Percentiles rank a stretch among this genome's conserved stretches.
Conservation (phyloP, 2,329 filamentous ascomycete genomes). For the Sclerotiophoma versabilis region DNA sequence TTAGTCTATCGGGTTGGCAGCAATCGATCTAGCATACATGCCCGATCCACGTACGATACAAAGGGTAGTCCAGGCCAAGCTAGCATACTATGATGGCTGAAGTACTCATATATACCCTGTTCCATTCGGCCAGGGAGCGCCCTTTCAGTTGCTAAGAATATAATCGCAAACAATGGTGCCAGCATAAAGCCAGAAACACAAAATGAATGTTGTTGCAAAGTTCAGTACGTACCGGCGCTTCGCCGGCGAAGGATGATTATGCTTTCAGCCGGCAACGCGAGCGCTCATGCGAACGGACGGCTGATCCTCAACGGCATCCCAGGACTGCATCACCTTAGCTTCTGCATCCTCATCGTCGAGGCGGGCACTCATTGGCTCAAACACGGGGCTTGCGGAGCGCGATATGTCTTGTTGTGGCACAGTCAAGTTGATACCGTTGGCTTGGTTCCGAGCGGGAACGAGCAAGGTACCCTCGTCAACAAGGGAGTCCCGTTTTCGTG, state of each 20-base stretch:
- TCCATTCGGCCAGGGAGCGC: neutral
- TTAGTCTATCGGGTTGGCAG: neutral
- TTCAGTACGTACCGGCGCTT: neutral
- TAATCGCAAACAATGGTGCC: neutral
- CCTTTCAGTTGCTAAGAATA: neutral
- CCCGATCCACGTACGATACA: neutral
- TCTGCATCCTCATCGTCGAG: slow-evolving; percentile 35
- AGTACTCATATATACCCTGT: neutral
- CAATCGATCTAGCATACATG: neutral
- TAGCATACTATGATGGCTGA: neutral
- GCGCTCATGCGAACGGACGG: slow-evolving; percentile 43
- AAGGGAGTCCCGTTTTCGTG: slow-evolving; percentile 46
- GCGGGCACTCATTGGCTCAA: slow-evolving; percentile 47
- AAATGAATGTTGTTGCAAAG: slow-evolving; percentile 5
- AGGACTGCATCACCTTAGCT: slow-evolving; percentile 22
- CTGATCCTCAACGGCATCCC: slow-evolving; percentile 39
- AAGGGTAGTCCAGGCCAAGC: neutral
- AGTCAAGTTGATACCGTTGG: slow-evolving; percentile 33
- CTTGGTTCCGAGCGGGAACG: slow-evolving; percentile 26
- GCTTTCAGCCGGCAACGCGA: slow-evolving; percentile 31
- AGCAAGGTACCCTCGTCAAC: slow-evolving; percentile 36
- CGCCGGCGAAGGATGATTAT: neutral
- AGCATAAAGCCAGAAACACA: neutral
- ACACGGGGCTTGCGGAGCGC: slow-evolving; percentile 41
- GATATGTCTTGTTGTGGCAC: slow-evolving; percentile 42